Conservation (phyloP, 2,329 filamentous ascomycete species). For the Xylogone sp. region DNA sequence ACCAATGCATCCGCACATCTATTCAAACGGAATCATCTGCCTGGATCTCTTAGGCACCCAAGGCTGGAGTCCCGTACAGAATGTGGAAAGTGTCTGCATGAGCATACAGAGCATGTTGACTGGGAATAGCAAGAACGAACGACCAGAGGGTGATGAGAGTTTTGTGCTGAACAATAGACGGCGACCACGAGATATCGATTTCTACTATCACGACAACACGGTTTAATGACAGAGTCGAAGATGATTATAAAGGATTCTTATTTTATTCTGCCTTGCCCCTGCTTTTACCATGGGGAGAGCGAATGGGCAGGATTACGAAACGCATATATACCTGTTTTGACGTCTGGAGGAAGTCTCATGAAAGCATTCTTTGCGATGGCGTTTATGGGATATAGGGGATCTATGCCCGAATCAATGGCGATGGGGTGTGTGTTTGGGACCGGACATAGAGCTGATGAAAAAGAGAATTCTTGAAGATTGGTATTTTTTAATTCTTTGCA, state of each 20-base stretch:
- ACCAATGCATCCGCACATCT: conserved; percentile 95
- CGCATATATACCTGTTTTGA: neutral
- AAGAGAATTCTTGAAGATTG: neutral
- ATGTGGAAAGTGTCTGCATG: conserved; percentile 95
- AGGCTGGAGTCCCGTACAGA: conserved; percentile 96
- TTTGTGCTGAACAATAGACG: conserved; percentile 79
- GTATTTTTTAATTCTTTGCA: neutral
- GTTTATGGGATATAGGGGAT: neutral
- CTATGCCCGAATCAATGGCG: neutral
- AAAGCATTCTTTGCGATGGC: neutral
- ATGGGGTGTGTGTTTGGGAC: neutral
- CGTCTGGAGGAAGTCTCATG: neutral
- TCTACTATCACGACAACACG: conserved; percentile 88
- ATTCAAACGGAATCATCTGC: conserved; percentile 98
- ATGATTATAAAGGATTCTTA: neutral
- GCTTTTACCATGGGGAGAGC: neutral
- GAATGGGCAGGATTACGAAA: neutral
- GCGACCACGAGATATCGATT: conserved; percentile 84
- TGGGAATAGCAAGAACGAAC: conserved; percentile 86
- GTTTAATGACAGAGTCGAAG: conserved; percentile 41
- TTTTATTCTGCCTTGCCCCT: neutral
- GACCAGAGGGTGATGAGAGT: conserved; percentile 84
- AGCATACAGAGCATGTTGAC: conserved; percentile 98
- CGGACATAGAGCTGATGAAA: neutral
- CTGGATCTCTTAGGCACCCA: conserved; percentile 84